Conservation (phyloP, 345 rosid genomes). For the Populus pruinosa region DNA sequence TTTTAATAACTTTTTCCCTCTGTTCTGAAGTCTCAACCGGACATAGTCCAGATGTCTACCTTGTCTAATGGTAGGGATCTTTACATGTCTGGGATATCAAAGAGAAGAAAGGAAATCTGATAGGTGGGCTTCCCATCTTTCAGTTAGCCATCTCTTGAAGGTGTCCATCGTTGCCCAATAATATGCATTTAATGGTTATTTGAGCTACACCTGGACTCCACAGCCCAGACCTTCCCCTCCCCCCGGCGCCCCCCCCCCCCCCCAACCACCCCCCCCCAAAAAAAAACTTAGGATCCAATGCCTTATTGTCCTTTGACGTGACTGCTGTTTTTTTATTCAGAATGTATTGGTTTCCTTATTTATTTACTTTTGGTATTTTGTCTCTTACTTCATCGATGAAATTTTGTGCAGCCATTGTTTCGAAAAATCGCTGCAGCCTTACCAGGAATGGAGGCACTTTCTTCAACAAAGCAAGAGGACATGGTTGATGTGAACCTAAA, state of each 20-base stretch:
- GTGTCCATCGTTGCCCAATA: too few species aligned
- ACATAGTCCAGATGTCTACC: not conserved
- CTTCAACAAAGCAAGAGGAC: slow-evolving; percentile 24
- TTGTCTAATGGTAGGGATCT: not conserved
- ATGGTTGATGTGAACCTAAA: slow-evolving; percentile 27
- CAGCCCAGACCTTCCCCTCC: too few species aligned
- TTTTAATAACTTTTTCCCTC: not conserved
- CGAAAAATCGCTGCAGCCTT: slow-evolving; percentile 19
- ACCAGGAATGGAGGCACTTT: slow-evolving; percentile 20
- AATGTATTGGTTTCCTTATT: not conserved
- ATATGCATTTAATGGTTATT: too few species aligned
- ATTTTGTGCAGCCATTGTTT: slow-evolving; percentile 10
- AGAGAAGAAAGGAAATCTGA: not conserved
- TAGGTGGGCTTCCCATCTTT: not conserved
- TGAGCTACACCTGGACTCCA: too few species aligned
- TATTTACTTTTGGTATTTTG: not conserved
- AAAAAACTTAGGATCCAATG: not conserved
- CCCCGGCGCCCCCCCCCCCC: too few species aligned
- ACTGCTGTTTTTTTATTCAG: not conserved
- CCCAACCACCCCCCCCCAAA: too few species aligned
- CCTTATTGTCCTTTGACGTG: not conserved
- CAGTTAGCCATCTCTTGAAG: not conserved
- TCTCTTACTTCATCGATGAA: not conserved
- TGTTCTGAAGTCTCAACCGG: not conserved
- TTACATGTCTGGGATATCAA: not conserved